Percentiles rank a stretch among this genome's conserved stretches.
Evolutionary conservation across 1,284 basidiomycete species (phyloP).

Genomic region (Irpex lacteus): DNA sequence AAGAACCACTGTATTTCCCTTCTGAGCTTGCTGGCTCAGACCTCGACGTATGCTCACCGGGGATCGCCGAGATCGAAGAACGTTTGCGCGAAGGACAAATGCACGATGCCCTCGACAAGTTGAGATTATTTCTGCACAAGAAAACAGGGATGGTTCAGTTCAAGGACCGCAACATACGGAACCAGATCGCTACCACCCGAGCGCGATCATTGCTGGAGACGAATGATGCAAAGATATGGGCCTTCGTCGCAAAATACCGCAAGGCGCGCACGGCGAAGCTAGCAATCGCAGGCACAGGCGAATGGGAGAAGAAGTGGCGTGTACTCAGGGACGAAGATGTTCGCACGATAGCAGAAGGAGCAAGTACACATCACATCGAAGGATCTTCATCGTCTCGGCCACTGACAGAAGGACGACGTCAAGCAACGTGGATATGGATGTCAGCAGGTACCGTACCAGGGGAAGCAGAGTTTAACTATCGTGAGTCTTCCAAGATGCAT

Average conservation of each 20-base stretch:
- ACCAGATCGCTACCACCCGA: background rate
- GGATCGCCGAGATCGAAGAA: constrained; percentile 5
- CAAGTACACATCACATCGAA: background rate
- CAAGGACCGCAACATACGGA: constrained; percentile 6
- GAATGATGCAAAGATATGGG: constrained; percentile 7
- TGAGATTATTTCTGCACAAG: constrained; percentile 9
- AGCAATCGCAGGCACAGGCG: background rate
- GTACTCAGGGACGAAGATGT: constrained; percentile 7
- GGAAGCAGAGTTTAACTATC: background rate
- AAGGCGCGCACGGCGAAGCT: constrained; percentile 10
- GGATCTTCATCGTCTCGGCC: background rate
- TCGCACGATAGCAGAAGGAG: background rate
- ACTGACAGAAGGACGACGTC: constrained; percentile 1
- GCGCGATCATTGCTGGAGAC: background rate
- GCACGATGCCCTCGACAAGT: constrained; percentile 5
- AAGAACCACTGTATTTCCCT: constrained; percentile 2
- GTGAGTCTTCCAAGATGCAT: background rate
- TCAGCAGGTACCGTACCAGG: background rate
- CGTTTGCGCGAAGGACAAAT: constrained; percentile 8
- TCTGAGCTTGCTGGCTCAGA: background rate
- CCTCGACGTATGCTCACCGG: background rate
- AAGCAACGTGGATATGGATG: constrained; percentile 6
- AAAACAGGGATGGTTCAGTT: constrained; percentile 4
- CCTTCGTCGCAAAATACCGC: constrained; percentile 10
- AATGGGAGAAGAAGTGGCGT: constrained; percentile 22